Base-by-base conservation (phyloP, 306 rosid genomes). In the Quercus alba region DNA sequence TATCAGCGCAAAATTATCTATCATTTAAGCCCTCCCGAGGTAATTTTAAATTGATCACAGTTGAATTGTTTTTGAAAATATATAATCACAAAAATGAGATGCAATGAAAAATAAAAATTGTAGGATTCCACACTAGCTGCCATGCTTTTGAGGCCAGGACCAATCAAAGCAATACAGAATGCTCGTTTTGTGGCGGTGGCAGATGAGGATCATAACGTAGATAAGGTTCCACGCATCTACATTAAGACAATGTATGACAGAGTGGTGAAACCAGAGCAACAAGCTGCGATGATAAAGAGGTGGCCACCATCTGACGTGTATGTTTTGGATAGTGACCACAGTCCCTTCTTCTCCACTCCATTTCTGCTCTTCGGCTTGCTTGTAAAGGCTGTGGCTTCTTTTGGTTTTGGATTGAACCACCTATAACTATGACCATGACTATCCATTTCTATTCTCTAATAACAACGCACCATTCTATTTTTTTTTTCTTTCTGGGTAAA, bases 51-150 rank as follows among this genome's bases (percentile, higher is more conserved):
- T 8, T 41, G 12, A 8, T 41, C 46, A 41, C 46, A 41, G 46
- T 41, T 41, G 46, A 8, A 41, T 8, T 64, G 4, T 63, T 26
- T 79, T 58, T 19, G 41, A 49, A 57, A 46, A 23, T 35, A 35
- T 35, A 35, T n/a, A 5, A 63, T 5, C 5, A 72, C 72, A 79
- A 51, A 41, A 41, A 41, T 41, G 46, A 41, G 46, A 41, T 41
- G 46, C 46, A 41, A 41, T 41, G 46, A 41, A 41, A 41, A 41
- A 41, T 41, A 41, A 8, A 41, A 41, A 41, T 8, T 28, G 5
- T 79, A 95, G 99, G 99, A 95, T 88, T 91, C 94, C 11, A 93
- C 97, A 0, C 63, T 95, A 63, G 99, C 98, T n/a, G 85, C 80
- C 20, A 93, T 95, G 97, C 89, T 95, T 38, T n/a, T 85, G 87